phyloP scores from a whole-genome alignment of 2,329 filamentous ascomycete species.

The Ustulina deusta region DNA sequence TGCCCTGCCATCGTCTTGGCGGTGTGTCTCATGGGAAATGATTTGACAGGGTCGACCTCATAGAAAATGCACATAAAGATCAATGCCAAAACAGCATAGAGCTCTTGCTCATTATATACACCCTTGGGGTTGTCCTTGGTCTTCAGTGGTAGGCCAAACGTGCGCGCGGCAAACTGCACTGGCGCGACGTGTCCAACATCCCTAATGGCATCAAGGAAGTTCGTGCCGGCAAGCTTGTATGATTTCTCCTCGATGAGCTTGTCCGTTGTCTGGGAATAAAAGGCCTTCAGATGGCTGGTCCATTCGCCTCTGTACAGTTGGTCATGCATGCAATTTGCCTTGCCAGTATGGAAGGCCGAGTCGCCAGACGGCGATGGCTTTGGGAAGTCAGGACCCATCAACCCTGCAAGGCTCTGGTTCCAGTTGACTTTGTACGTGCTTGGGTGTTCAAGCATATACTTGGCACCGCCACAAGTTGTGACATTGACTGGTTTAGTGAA shows the following conservation, averaged over 20 bases:
- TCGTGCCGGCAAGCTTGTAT: slow-evolving; percentile 69
- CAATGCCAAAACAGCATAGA: slow-evolving; percentile 67
- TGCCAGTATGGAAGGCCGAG: slow-evolving; percentile 59
- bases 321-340: slow-evolving; percentile 66
- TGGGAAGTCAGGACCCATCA: slow-evolving; percentile 65
- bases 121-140: slow-evolving; percentile 68
- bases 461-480: slow-evolving; percentile 70
- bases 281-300: slow-evolving; percentile 51
- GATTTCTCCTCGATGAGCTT: slow-evolving; percentile 73
- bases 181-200: slow-evolving; percentile 77
- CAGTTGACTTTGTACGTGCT: slow-evolving; percentile 74
- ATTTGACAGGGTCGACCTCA: slow-evolving; percentile 68
- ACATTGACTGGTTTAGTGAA: slow-evolving; percentile 66
- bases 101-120: slow-evolving; percentile 67
- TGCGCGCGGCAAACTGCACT: slow-evolving; percentile 71
- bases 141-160: slow-evolving; percentile 76
- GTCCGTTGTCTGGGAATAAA: slow-evolving; percentile 73
- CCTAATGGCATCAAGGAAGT: slow-evolving; percentile 77
- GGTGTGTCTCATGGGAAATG: slow-evolving; percentile 65
- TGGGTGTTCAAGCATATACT: slow-evolving; percentile 70
- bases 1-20: slow-evolving; percentile 62
- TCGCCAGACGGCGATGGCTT: slow-evolving; percentile 62
- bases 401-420: slow-evolving; percentile 71
- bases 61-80: slow-evolving; percentile 70
- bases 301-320: slow-evolving; percentile 69